A percentile compares a stretch with the other conserved stretches of the same genome.
Conservation (phyloP, 2,329 filamentous ascomycete species). For the Escovopsis weberi region DNA sequence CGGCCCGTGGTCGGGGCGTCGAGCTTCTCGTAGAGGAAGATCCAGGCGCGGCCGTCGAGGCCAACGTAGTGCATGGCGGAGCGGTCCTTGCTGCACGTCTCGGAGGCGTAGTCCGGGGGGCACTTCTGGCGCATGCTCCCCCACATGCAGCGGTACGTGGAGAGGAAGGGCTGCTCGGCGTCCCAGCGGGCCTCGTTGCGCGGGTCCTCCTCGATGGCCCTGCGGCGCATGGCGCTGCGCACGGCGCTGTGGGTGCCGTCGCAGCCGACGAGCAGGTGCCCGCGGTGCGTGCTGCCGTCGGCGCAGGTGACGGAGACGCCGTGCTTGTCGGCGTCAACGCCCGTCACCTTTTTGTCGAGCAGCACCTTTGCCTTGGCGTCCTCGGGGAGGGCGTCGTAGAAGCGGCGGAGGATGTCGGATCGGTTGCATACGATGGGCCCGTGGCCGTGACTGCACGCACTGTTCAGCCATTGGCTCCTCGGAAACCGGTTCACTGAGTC, state of each 20-base stretch:
- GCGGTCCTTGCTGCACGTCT: slow-evolving; percentile 16
- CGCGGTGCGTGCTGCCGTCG: slow-evolving; percentile 19
- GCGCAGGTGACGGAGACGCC: slow-evolving; percentile 16
- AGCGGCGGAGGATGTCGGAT: slow-evolving; percentile 17
- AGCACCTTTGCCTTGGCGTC: slow-evolving; percentile 14
- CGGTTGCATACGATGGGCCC: slow-evolving; percentile 18
- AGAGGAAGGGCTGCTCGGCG: slow-evolving; percentile 16
- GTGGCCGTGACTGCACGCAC: slow-evolving; percentile 12
- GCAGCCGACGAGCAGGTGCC: slow-evolving; percentile 25
- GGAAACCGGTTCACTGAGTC: too few relatives aligned
- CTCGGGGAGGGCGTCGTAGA: slow-evolving; percentile 17
- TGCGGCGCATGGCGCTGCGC: slow-evolving; percentile 18
- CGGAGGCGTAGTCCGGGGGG: slow-evolving; percentile 12
- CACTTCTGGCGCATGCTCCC: slow-evolving; percentile 13
- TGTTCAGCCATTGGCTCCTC: too few relatives aligned
- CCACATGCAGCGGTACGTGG: slow-evolving; percentile 21
- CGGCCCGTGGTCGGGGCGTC: slow-evolving; percentile 12
- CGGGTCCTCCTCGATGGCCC: slow-evolving; percentile 11
- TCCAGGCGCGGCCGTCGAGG: slow-evolving; percentile 15
- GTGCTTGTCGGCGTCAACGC: slow-evolving; percentile 9
- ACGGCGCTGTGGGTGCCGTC: slow-evolving; percentile 28
- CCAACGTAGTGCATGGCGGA: slow-evolving; percentile 18
- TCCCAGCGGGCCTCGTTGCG: slow-evolving; percentile 7
- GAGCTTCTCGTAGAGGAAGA: slow-evolving; percentile 20
- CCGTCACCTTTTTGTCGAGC: slow-evolving; percentile 12